phyloP scores from a whole-genome alignment of 129 eudicot genomes.

The Pittosporum tobira region DNA sequence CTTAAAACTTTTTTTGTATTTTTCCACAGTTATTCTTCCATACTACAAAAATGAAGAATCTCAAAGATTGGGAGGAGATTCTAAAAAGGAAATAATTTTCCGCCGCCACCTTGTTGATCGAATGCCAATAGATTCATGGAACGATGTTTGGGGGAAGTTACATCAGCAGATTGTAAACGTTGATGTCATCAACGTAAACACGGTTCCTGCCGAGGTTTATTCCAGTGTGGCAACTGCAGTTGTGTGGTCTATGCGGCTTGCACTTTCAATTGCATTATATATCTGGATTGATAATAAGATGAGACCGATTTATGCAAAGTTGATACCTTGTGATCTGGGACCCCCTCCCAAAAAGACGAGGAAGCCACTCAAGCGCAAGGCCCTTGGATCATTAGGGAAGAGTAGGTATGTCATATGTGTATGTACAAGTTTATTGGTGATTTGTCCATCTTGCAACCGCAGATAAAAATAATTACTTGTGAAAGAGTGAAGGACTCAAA shows the following conservation, averaged over 20 bases:
- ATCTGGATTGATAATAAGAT: constrained; percentile 72
- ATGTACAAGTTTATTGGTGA: constrained; percentile 10
- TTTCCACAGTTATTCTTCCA: constrained; percentile 73
- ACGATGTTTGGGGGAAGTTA: constrained; percentile 83
- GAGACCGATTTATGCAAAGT: constrained; percentile 80
- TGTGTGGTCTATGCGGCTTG: constrained; percentile 95
- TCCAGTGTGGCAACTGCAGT: constrained; percentile 76
- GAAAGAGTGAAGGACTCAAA: neutral
- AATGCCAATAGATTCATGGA: constrained; percentile 93
- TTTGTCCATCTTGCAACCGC: neutral
- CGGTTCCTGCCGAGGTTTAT: constrained; percentile 61
- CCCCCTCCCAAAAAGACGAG: constrained; percentile 47
- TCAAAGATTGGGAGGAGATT: constrained; percentile 27
- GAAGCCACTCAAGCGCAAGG: constrained; percentile 42
- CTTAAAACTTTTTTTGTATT: constrained; percentile 5
- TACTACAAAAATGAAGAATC: constrained; percentile 47
- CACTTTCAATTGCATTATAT: constrained; percentile 65
- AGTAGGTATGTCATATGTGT: constrained; percentile 51
- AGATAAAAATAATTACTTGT: neutral
- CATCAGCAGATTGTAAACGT: constrained; percentile 90
- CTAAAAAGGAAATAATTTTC: constrained; percentile 46
- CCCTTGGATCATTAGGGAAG: constrained; percentile 94
- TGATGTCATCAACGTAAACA: constrained; percentile 59
- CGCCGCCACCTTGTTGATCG: constrained; percentile 76
- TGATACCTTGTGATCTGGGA: constrained; percentile 69